phyloP scores from a whole-genome alignment of 2,329 filamentous ascomycete genomes.

The Plenodomus tracheiphilus region DNA sequence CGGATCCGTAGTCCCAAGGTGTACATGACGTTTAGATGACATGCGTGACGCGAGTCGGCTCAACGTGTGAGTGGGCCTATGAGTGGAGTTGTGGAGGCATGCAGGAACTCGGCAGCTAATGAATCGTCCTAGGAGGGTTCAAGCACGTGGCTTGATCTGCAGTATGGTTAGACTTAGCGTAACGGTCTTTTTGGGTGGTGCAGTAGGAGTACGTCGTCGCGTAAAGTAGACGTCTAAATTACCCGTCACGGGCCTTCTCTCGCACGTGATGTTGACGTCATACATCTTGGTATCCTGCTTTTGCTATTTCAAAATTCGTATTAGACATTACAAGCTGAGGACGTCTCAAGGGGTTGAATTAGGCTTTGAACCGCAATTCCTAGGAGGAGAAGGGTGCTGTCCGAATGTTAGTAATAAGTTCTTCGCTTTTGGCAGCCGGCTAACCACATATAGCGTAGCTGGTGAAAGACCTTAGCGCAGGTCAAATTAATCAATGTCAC shows the following conservation, averaged over 20 bases:
- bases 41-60: background rate
- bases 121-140: background rate
- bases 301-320: too few species aligned
- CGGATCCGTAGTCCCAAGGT: background rate
- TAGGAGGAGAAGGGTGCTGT: background rate
- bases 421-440: background rate
- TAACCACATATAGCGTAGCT: background rate
- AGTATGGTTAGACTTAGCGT: background rate
- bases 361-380: too few species aligned
- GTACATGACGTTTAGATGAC: background rate
- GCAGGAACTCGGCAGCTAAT: background rate
- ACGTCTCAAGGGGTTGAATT: too few species aligned
- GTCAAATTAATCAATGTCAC: conserved; percentile 3
- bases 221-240: too few species aligned
- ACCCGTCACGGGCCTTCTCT: background rate
- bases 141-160: background rate
- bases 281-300: background rate
- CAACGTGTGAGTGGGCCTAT: background rate
- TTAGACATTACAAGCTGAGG: too few species aligned
- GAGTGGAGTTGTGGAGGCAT: background rate
- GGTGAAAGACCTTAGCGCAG: background rate
- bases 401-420: background rate
- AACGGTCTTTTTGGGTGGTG: background rate
- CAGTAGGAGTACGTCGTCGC: too few species aligned
- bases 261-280: background rate